Evolutionary conservation across 176 grass and related monocot genomes (phyloP).

Genomic region (Oryza coarctata): DNA sequence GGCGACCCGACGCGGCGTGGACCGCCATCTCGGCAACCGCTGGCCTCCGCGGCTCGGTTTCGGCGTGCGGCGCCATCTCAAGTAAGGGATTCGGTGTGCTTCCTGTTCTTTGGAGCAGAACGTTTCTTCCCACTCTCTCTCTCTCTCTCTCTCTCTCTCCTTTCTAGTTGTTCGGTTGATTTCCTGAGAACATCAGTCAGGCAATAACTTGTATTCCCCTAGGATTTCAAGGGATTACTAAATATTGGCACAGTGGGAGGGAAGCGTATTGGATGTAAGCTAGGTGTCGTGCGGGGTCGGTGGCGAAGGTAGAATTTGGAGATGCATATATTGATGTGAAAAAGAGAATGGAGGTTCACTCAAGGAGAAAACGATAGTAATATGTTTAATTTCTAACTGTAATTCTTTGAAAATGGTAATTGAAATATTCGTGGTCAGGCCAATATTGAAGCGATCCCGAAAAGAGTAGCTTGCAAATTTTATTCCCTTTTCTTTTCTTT

Average conservation of each 20-base stretch:
- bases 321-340: not conserved
- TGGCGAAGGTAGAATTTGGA: not conserved
- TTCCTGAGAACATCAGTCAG: not conserved
- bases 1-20: not conserved
- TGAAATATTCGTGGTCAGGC: not conserved
- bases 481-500: not conserved
- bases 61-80: not conserved
- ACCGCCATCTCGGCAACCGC: not conserved
- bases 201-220: no score
- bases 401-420: not conserved
- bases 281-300: no score
- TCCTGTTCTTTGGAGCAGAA: not conserved
- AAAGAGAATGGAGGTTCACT: not conserved
- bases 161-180: not conserved
- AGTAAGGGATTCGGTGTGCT: not conserved
- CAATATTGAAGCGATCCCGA: not conserved
- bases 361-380: no score
- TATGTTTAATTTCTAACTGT: not conserved
- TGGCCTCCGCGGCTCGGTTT: not conserved
- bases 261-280: not conserved
- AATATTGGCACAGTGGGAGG: not conserved
- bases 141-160: no score
- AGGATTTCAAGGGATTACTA: not conserved
- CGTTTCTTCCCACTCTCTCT: no score
- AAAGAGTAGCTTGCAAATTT: not conserved